Evolutionary conservation across 1,139 yeast genomes (phyloP).

Genomic region (Lipomyces yarrowii): DNA sequence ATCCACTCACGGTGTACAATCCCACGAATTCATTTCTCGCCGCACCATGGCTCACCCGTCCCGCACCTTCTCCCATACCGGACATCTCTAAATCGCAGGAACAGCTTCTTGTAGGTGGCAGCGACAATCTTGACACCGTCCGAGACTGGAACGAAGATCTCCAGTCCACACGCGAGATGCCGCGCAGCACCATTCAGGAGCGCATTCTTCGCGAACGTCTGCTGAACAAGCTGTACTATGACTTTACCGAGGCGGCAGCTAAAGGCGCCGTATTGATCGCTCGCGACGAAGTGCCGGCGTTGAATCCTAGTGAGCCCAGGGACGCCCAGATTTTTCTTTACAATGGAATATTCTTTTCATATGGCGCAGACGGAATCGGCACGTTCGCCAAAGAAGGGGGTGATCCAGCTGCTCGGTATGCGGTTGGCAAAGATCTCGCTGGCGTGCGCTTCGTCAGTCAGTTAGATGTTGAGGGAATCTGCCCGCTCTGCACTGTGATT

Average conservation of each 20-base stretch:
- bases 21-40: slow-evolving; percentile 65
- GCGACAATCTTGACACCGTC: slow-evolving; percentile 53
- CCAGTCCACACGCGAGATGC: slow-evolving; percentile 77
- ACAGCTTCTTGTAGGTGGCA: slow-evolving; percentile 56
- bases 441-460: slow-evolving; percentile 71
- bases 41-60: slow-evolving; percentile 72
- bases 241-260: slow-evolving; percentile 74
- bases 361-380: slow-evolving; percentile 73
- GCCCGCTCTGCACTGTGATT: slow-evolving; percentile 74
- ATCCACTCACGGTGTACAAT: slow-evolving; percentile 59
- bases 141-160: slow-evolving; percentile 91
- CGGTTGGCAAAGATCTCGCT: slow-evolving; percentile 75
- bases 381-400: slow-evolving; percentile 71
- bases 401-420: slow-evolving; percentile 81
- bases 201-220: slow-evolving; percentile 77
- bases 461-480: slow-evolving; percentile 64
- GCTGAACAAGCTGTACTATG: slow-evolving; percentile 70
- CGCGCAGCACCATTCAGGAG: slow-evolving; percentile 59
- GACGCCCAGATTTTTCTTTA: slow-evolving; percentile 67
- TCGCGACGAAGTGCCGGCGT: slow-evolving; percentile 72
- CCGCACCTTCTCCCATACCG: slow-evolving; percentile 45
- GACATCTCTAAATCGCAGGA: slow-evolving; percentile 68
- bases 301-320: slow-evolving; percentile 72
- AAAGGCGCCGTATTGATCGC: slow-evolving; percentile 78
- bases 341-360: slow-evolving; percentile 85